phyloP scores from a whole-genome alignment of 495 filamentous ascomycete species.

The Penicillium coprophilum region DNA sequence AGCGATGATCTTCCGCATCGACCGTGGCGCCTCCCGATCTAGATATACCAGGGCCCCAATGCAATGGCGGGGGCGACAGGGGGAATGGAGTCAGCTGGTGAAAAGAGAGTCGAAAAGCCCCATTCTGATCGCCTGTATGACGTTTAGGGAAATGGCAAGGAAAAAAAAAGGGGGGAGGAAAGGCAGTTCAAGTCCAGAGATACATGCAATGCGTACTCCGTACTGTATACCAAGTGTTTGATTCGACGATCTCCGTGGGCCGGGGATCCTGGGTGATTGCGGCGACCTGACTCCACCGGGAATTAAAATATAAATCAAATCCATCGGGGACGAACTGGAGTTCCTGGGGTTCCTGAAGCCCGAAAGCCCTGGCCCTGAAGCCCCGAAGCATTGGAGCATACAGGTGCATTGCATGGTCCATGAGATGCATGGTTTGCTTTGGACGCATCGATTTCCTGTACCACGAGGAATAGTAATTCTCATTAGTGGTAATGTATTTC shows the following conservation, averaged over 20 bases:
- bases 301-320: neutral
- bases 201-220: constrained; percentile 16
- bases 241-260: constrained; percentile 21
- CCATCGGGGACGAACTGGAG: constrained; percentile 13
- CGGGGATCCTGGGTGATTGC: constrained; percentile 19
- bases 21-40: constrained; percentile 17
- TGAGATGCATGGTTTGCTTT: constrained; percentile 4
- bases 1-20: constrained; percentile 26
- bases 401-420: constrained; percentile 12
- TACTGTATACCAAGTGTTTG: constrained; percentile 5
- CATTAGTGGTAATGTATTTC: constrained; percentile 16
- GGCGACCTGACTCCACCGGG: constrained; percentile 19
- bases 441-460: constrained; percentile 29
- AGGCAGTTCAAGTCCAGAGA: constrained; percentile 24
- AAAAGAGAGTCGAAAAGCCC: constrained; percentile 7
- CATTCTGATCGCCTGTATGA: constrained; percentile 20
- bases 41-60: constrained; percentile 17
- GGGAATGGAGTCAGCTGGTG: constrained; percentile 12
- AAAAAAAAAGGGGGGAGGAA: constrained; percentile 4
- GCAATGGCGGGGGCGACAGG: constrained; percentile 8
- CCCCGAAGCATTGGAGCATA: constrained; percentile 4
- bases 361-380: neutral
- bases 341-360: constrained; percentile 1
- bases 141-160: constrained; percentile 11
- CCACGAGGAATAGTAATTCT: constrained; percentile 13